phyloP scores from a whole-genome alignment of 1,139 yeast genomes.

The Lodderomyces parapsilosis region DNA sequence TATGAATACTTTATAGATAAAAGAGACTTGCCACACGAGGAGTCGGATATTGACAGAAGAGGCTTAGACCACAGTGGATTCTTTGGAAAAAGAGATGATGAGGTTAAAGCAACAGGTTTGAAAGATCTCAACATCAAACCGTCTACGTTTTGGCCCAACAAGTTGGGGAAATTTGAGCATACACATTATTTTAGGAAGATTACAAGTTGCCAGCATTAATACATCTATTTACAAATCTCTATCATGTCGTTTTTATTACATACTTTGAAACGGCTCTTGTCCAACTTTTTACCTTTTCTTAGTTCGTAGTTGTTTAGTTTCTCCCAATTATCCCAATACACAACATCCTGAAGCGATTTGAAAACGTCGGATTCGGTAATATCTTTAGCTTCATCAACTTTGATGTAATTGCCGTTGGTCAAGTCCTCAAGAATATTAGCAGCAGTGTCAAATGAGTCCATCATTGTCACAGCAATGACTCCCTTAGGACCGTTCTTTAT shows the following conservation, averaged over 20 bases:
- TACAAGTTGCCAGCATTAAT: constrained; percentile 28
- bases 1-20: constrained; percentile 47
- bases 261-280: constrained; percentile 62
- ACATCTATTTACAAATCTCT: constrained; percentile 18
- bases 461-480: constrained; percentile 88
- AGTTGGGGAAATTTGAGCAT: constrained; percentile 34
- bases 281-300: constrained; percentile 41
- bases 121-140: constrained; percentile 8
- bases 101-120: not conserved
- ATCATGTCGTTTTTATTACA: constrained; percentile 52
- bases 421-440: constrained; percentile 61
- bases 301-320: constrained; percentile 56
- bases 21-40: constrained; percentile 44
- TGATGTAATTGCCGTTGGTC: constrained; percentile 30
- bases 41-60: constrained; percentile 30
- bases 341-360: constrained; percentile 20
- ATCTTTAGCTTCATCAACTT: constrained; percentile 11
- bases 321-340: constrained; percentile 76
- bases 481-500: constrained; percentile 86
- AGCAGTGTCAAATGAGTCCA: constrained; percentile 77
- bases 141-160: constrained; percentile 22
- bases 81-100: constrained; percentile 7
- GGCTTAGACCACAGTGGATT: constrained; percentile 13
- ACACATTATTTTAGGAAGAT: constrained; percentile 32
- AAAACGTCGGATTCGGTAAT: constrained; percentile 19